A percentile compares a stretch with the other conserved stretches of the same genome.
These are phyloP conservation scores for Candida tammaniensis DNA, from an alignment of 805 yeast genomes.

Conservation along the genomic window DNA sequence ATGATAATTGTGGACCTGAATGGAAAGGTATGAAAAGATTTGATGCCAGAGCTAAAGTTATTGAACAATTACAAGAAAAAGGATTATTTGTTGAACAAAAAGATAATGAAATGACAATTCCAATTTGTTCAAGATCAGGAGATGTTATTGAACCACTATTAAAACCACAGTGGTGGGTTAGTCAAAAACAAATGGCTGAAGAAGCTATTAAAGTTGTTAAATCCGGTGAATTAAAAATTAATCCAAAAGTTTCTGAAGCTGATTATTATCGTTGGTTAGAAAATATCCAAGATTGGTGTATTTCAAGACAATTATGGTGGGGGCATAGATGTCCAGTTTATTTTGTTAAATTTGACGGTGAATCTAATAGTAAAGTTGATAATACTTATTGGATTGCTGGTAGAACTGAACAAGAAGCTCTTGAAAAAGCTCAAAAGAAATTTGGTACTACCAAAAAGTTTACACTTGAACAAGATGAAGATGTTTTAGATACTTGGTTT, in stretches of 20 bases:
- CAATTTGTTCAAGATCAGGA: slow-evolving; percentile 93
- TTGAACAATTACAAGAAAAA: slow-evolving; percentile 70
- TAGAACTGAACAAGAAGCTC: slow-evolving; percentile 77
- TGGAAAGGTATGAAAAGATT: slow-evolving; percentile 91
- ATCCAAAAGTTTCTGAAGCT: slow-evolving; percentile 86
- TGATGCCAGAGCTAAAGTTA: slow-evolving; percentile 84
- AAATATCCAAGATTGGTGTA: slow-evolving; percentile 98
- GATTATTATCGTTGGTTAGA: slow-evolving; percentile 96
- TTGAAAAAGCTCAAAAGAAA: slow-evolving; percentile 68
- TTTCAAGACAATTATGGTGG: slow-evolving; percentile 89
- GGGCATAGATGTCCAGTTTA: slow-evolving; percentile 98
- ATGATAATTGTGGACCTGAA: slow-evolving; percentile 84
- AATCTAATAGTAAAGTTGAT: slow-evolving; percentile 57
- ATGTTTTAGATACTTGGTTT: slow-evolving; percentile 98
- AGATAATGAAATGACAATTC: slow-evolving; percentile 95
- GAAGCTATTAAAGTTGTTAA: slow-evolving; percentile 84
- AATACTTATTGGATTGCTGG: slow-evolving; percentile 91
- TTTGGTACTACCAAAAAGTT: slow-evolving; percentile 64
- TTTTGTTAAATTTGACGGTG: slow-evolving; percentile 78
- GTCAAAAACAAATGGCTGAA: slow-evolving; percentile 83
- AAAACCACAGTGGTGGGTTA: slow-evolving; percentile 99
- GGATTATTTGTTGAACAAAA: slow-evolving; percentile 72
- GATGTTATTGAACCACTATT: slow-evolving; percentile 94
- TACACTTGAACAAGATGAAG: slow-evolving; percentile 91
- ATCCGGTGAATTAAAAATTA: slow-evolving; percentile 73